Evolutionary conservation across 2,329 filamentous ascomycete species (phyloP), one percentile per base, ranked within the genome.

Genomic region (Phialophora verrucosa): DNA sequence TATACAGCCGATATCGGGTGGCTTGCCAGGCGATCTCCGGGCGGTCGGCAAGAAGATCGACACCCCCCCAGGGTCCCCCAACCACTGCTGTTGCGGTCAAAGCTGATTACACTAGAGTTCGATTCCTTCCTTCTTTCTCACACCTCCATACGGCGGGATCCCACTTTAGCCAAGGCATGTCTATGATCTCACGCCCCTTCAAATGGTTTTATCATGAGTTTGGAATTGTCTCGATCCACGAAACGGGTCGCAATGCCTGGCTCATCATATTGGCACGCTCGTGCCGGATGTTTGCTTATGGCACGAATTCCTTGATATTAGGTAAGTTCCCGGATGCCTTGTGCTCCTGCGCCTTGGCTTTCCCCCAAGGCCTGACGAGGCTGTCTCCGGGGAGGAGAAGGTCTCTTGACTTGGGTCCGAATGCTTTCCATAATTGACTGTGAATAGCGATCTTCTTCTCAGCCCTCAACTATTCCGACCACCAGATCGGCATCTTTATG

Each of bases 401-500:
- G 10, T 14, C 8, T 17, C 35, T 44, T 6, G 38, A 5, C 17
- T 8, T n/a, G 14, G 14, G 14, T 44, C n/a, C 5, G 17, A 42
- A 42, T 6, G 42, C 23, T 44, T 62, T 32, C 23, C 50, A 35
- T 27, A 27, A 27, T 17, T 50, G 31, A 35, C 12, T n/a, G 8
- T 42, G 8, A 63, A 80, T 88, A 4, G 87, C 86, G 11, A 78
- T 83, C 25, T 88, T 85, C 68, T 80, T 90, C 7, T 78, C 79
- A 14, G 79, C 77, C 1, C 78, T 88, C 1, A 79, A 76, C 8
- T 79, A 84, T 50, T 81, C 84, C 1, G 80, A 86, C 65, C 78
- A 82, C 0, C 78, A 77, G 35, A 85, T 87, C 66, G 88, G 87
- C 2, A 76, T 88, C 0, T 90, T 90, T 77, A 89, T 90, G 87